Conservation (phyloP, 176 grass and related monocot species). For the Carex littledalei region DNA sequence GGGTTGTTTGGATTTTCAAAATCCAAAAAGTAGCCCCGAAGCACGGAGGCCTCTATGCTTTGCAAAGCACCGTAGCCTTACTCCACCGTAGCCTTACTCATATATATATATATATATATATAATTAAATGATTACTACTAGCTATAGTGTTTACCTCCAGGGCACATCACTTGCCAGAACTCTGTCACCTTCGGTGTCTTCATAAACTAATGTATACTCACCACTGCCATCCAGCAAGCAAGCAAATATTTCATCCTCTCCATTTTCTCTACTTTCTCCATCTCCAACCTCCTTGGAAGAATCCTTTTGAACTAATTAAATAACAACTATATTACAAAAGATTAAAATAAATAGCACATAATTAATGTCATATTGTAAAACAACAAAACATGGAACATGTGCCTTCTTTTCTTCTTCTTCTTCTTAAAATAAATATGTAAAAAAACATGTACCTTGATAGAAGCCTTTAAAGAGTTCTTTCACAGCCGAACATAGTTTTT, state of each 20-base stretch:
- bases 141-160: conserved; percentile 38
- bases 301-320: conserved; percentile 65
- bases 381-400: background rate
- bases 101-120: no score
- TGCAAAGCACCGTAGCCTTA: no score
- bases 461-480: conserved; percentile 83
- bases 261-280: conserved; percentile 20
- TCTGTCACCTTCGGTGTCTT: conserved; percentile 82
- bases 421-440: background rate
- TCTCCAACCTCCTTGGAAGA: conserved; percentile 21
- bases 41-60: no score
- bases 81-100: no score
- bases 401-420: no score
- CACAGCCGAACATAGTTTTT: conserved; percentile 46
- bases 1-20: no score
- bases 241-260: conserved; percentile 56
- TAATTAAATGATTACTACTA: no score
- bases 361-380: conserved; percentile 5
- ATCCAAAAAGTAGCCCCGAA: no score
- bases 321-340: conserved; percentile 15
- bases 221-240: conserved; percentile 70
- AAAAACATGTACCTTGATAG: conserved; percentile 54
- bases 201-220: conserved; percentile 86
- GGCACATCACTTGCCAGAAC: conserved; percentile 77
- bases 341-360: conserved; percentile 5